Base-by-base conservation (phyloP, 345 rosid genomes). In the Psidium friedrichsthalianum region DNA sequence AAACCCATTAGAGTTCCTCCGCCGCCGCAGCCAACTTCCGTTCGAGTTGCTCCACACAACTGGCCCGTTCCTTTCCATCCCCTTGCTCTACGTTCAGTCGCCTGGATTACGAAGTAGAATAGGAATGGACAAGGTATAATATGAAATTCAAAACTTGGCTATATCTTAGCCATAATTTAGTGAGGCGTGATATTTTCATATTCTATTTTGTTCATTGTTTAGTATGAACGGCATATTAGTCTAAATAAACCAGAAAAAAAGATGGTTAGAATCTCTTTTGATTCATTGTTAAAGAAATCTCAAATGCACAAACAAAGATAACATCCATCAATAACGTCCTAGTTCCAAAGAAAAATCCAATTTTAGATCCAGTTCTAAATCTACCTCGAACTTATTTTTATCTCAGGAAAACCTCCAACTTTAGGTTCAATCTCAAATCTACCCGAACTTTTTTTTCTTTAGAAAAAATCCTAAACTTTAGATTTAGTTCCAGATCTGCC, bases 31-130 rank as follows among this genome's bases (percentile, higher is more conserved):
- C 44, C 44, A 1, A 32, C 44, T 11, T 64, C 22, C 20, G 9
- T 40, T 64, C 5, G 3, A 16, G 76, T 11, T 64, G 21, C 6
- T 64, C 1, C 1, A 64, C 44, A n/a, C n/a, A n/a, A n/a, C n/a
- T n/a, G n/a, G n/a, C n/a, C n/a, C n/a, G n/a, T n/a, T n/a, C n/a
- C n/a, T 64, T 64, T 11, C 0, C 3, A 0, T 64, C 20, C 22
- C 5, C 18, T 27, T 3, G 6, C 0, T 7, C 29, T 15, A 1
- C 0, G 22, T 64, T 64, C 29, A 0, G 0, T 32, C 3, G 0
- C 18, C 7, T 64, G 8, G 4, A 64, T 15, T 61, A 29, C 0
- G 6, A 29, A 13, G 8, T 0, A 15, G 1, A 1, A 16, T 29
- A 21, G 24, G 21, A 55, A 1, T 55, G 6, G 3, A 20, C 21